Conservation (phyloP, 139 green algal genomes). For the Mychonastes homosphaera region DNA sequence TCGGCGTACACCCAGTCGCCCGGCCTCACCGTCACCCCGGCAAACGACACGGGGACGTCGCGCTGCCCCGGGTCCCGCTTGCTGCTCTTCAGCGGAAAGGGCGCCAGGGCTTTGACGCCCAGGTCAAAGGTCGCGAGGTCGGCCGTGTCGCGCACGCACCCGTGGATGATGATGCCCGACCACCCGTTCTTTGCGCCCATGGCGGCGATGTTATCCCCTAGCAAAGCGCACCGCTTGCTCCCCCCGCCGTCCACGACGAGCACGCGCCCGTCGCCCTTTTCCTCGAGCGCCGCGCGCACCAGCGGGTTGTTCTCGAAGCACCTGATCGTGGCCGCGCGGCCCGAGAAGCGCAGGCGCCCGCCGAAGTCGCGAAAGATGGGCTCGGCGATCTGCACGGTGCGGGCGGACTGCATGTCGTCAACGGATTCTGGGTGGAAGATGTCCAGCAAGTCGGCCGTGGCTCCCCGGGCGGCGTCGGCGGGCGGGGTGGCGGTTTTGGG, state of each 20-base stretch:
- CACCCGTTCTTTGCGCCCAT: constrained; percentile 85
- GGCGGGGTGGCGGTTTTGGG: constrained; percentile 37
- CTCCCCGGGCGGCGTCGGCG: constrained; percentile 49
- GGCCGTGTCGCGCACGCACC: constrained; percentile 85
- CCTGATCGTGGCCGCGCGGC: constrained; percentile 52
- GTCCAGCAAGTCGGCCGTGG: constrained; percentile 78
- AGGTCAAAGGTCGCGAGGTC: constrained; percentile 76
- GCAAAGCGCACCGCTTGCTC: constrained; percentile 74
- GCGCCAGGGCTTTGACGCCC: constrained; percentile 79
- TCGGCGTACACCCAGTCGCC: constrained; percentile 85
- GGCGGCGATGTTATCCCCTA: constrained; percentile 89
- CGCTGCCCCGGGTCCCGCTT: constrained; percentile 75
- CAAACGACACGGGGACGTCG: constrained; percentile 69
- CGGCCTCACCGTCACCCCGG: constrained; percentile 53
- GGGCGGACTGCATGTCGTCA: constrained; percentile 15
- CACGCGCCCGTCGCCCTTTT: constrained; percentile 66
- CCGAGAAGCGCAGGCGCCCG: neutral
- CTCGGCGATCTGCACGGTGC: constrained; percentile 24
- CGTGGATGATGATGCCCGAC: constrained; percentile 88
- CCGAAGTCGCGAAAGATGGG: constrained; percentile 18
- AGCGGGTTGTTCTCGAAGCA: constrained; percentile 94
- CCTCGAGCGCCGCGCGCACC: constrained; percentile 72
- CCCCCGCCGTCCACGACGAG: constrained; percentile 88
- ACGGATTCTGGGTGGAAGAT: constrained; percentile 36
- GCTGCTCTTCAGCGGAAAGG: constrained; percentile 77